Evolutionary conservation across 768 basidiomycete species (phyloP).

Genomic region (Mycena amicta): DNA sequence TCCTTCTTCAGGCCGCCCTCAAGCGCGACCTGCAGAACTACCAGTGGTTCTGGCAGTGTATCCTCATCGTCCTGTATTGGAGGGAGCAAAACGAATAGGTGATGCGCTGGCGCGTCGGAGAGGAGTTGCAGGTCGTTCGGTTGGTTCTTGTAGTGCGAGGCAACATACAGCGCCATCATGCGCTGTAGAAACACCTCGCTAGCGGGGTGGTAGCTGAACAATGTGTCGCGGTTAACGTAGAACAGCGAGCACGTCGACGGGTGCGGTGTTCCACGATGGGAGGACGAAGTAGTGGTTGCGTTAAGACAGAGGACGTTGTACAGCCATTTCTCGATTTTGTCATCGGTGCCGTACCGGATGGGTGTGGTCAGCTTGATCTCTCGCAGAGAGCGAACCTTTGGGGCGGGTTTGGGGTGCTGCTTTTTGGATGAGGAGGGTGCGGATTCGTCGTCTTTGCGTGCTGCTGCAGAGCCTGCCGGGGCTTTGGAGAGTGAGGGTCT

Average conservation of each 20-base stretch:
- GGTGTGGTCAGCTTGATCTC: constrained; percentile 96
- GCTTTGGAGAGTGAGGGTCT: constrained; percentile 78
- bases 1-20: constrained; percentile 91
- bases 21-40: constrained; percentile 92
- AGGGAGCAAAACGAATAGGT: constrained; percentile 92
- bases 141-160: constrained; percentile 98
- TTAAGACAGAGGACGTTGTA: constrained; percentile 90
- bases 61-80: constrained; percentile 89
- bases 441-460: constrained; percentile 44
- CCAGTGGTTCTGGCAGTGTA: constrained; percentile 92
- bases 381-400: constrained; percentile 75
- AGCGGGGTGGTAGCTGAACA: constrained; percentile 97
- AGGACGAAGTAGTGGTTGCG: constrained; percentile 59
- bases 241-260: constrained; percentile 93
- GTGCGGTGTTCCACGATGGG: constrained; percentile 83
- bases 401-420: constrained; percentile 51
- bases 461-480: constrained; percentile 25
- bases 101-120: constrained; percentile 95
- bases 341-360: constrained; percentile 86
- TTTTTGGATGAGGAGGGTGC: constrained; percentile 55
- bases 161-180: constrained; percentile 98
- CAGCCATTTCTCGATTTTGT: constrained; percentile 94
- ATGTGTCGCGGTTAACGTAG: constrained; percentile 92
- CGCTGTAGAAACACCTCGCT: constrained; percentile 97
- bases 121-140: constrained; percentile 98